Conservation (phyloP, 352 stramenopile species). For the Phytopythium boreale region DNA sequence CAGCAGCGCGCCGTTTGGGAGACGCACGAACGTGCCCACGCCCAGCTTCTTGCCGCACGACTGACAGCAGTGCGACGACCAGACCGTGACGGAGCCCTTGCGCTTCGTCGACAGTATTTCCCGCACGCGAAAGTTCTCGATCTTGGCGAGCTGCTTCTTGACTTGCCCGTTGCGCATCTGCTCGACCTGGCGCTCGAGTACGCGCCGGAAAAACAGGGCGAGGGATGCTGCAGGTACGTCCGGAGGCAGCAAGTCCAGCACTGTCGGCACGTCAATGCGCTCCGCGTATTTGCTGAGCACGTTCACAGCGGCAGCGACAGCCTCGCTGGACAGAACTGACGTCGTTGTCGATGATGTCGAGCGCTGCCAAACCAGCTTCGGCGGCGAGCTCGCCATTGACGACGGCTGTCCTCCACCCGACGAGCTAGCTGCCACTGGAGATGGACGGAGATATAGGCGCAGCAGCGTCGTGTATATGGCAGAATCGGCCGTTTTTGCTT, state of each 20-base stretch:
- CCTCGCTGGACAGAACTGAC: slow-evolving; percentile 33
- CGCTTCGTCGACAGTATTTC: slow-evolving; percentile 59
- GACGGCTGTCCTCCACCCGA: slow-evolving; percentile 13
- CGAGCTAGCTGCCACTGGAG: slow-evolving; percentile 11
- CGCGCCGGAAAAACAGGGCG: slow-evolving; percentile 61
- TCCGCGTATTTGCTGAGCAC: slow-evolving; percentile 83
- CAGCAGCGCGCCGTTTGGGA: slow-evolving; percentile 52
- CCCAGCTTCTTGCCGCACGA: slow-evolving; percentile 70
- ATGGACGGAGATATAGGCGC: slow-evolving; percentile 66
- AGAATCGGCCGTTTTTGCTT: slow-evolving; percentile 63
- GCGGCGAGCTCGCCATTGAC: slow-evolving; percentile 16
- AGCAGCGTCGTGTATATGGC: slow-evolving; percentile 84
- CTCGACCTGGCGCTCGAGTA: slow-evolving; percentile 74
- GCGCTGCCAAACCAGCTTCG: slow-evolving; percentile 29
- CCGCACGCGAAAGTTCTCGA: slow-evolving; percentile 83
- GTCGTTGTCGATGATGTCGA: slow-evolving; percentile 14
- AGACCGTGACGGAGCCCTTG: slow-evolving; percentile 71
- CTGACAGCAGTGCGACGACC: slow-evolving; percentile 70
- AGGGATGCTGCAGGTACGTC: slow-evolving; percentile 52
- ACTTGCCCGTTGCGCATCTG: slow-evolving; percentile 78
- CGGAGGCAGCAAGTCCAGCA: slow-evolving; percentile 63
- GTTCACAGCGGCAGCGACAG: slow-evolving; percentile 62
- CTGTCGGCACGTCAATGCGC: slow-evolving; percentile 76
- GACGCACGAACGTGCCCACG: slow-evolving; percentile 65
- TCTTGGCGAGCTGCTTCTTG: slow-evolving; percentile 85